A percentile compares a stretch with the other conserved stretches of the same genome.
These are phyloP conservation scores for Wickerhamomyces sp. DNA, from an alignment of 1,139 yeast species.

Conservation along the genomic window DNA sequence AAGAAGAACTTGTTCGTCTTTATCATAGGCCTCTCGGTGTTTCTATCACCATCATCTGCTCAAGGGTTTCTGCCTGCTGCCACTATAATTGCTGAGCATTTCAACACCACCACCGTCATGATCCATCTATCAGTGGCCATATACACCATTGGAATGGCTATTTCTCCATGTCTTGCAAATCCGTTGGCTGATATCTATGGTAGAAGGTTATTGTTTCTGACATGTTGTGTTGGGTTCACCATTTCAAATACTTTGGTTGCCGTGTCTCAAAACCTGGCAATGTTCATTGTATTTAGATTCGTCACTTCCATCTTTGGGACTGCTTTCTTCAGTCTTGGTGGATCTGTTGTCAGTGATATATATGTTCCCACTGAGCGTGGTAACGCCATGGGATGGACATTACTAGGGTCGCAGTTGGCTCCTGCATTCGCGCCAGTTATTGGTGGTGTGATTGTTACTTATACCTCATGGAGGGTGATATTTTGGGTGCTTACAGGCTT, in stretches of 20 bases:
- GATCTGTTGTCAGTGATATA: constrained; percentile 42
- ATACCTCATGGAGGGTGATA: constrained; percentile 45
- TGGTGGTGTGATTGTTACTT: constrained; percentile 45
- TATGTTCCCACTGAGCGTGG: constrained; percentile 44
- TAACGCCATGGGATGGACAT: constrained; percentile 38
- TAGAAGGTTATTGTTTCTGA: constrained; percentile 36
- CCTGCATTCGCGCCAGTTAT: constrained; percentile 44
- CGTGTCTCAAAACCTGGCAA: constrained; percentile 41
- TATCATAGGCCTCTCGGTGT: constrained; percentile 27
- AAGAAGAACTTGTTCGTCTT: constrained; percentile 21
- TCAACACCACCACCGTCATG: constrained; percentile 40
- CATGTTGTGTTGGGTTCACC: constrained; percentile 32
- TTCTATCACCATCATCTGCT: constrained; percentile 40
- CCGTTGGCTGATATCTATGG: constrained; percentile 51
- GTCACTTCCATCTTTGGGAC: constrained; percentile 47
- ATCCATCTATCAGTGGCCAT: constrained; percentile 46
- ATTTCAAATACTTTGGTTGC: constrained; percentile 37
- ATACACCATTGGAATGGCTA: constrained; percentile 45
- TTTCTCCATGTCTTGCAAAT: constrained; percentile 43
- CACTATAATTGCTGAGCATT: constrained; percentile 38
- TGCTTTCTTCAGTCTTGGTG: constrained; percentile 45
- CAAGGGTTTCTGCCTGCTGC: constrained; percentile 47
- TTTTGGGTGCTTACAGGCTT: constrained; percentile 42
- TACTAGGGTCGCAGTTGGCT: constrained; percentile 43
- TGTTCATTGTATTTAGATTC: constrained; percentile 44